phyloP scores from a whole-genome alignment of 2,329 filamentous ascomycete species.

The Fusarium sp. region DNA sequence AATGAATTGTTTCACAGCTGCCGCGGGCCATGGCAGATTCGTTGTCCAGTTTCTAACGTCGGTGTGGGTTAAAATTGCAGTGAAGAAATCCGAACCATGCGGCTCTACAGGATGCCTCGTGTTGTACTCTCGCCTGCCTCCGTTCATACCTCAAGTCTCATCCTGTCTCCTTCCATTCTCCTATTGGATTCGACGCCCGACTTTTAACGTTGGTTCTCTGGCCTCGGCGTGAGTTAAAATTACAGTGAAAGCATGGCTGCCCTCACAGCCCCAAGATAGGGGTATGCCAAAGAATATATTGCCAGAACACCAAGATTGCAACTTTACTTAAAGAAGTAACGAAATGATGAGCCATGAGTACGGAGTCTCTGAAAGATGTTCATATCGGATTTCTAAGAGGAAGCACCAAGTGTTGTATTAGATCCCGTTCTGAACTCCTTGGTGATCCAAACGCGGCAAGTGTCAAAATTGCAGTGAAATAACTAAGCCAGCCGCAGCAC shows the following conservation, averaged over 20 bases:
- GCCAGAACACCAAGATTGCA: not conserved
- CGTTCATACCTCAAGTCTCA: too few species aligned
- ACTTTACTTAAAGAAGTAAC: not conserved
- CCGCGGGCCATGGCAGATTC: not conserved
- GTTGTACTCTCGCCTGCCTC: too few species aligned
- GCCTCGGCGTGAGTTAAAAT: not conserved
- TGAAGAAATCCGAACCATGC: not conserved
- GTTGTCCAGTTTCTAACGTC: not conserved
- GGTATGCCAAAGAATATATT: not conserved
- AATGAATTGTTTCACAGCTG: not conserved
- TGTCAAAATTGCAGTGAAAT: not conserved
- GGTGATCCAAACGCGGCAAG: not conserved
- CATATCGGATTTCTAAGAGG: not conserved
- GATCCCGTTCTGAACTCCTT: not conserved
- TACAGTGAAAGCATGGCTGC: not conserved
- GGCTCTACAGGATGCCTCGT: too few species aligned
- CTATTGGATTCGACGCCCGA: not conserved
- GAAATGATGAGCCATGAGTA: not conserved
- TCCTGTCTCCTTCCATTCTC: too few species aligned
- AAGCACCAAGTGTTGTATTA: not conserved
- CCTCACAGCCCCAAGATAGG: not conserved
- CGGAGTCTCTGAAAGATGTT: not conserved
- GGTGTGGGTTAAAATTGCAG: not conserved
- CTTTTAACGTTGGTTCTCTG: not conserved
- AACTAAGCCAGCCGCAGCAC: not conserved